These are phyloP conservation scores for Elsinoe ampelina DNA, from an alignment of 2,329 filamentous ascomycete species.

Conservation along the genomic window DNA sequence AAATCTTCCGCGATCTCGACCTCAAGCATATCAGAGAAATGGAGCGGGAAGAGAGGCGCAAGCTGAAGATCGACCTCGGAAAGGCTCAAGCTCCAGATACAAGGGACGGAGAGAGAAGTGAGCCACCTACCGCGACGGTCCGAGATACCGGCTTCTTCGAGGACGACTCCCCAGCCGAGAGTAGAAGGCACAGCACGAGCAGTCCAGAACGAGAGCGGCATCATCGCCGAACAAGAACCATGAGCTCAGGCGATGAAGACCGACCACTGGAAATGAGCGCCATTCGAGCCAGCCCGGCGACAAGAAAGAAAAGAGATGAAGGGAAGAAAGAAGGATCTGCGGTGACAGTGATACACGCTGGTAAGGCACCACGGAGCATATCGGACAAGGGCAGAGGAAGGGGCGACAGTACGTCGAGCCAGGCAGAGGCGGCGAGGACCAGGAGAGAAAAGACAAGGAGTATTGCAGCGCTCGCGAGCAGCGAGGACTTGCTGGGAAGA, in stretches of 20 bases:
- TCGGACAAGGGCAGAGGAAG: conserved; percentile 14
- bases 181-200: not conserved
- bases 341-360: not conserved
- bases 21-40: conserved; percentile 27
- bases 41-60: conserved; percentile 20
- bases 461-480: conserved; percentile 37
- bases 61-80: conserved; percentile 19
- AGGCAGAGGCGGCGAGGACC: conserved; percentile 18
- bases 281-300: conserved; percentile 14
- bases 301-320: conserved; percentile 15
- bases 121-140: conserved; percentile 1
- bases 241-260: conserved; percentile 70
- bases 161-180: conserved; percentile 11
- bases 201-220: conserved; percentile 23
- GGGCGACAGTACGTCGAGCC: conserved; percentile 16
- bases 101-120: conserved; percentile 13
- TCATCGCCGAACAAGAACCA: conserved; percentile 43
- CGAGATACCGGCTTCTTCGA: conserved; percentile 12
- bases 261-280: conserved; percentile 67
- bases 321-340: conserved; percentile 8
- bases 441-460: conserved; percentile 30
- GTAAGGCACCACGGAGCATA: conserved; percentile 9
- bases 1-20: conserved; percentile 54
- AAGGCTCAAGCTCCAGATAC: conserved; percentile 17
- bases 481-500: conserved; percentile 39